Conservation (phyloP, 768 basidiomycete species). For the Gymnopilus dilepis region DNA sequence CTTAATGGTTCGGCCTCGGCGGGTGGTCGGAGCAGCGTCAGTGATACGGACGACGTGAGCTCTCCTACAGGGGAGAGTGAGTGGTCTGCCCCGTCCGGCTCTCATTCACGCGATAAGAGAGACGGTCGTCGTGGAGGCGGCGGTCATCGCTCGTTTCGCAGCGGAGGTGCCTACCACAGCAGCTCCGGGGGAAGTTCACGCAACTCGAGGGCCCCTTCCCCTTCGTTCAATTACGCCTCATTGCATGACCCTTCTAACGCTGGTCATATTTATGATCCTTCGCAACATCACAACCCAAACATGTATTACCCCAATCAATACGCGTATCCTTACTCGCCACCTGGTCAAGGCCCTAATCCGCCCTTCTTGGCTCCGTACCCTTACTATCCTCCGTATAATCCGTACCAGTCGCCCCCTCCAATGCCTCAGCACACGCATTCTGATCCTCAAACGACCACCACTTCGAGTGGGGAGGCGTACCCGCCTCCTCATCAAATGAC, state of each 20-base stretch:
- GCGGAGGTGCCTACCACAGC: slow-evolving; percentile 52
- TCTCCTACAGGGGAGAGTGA: slow-evolving; percentile 84
- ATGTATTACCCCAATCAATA: slow-evolving; percentile 55
- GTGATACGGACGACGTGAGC: slow-evolving; percentile 72
- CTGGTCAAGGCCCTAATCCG: slow-evolving; percentile 43
- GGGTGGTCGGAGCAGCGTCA: slow-evolving; percentile 61
- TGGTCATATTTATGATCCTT: slow-evolving; percentile 52
- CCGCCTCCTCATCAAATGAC: slow-evolving; percentile 34
- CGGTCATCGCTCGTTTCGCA: slow-evolving; percentile 63
- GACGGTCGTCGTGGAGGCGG: slow-evolving; percentile 50
- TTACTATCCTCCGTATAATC: slow-evolving; percentile 43
- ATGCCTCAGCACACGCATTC: slow-evolving; percentile 1
- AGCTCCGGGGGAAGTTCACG: slow-evolving; percentile 65
- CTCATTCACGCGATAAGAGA: slow-evolving; percentile 56
- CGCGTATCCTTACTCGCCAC: slow-evolving; percentile 54
- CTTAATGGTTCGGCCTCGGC: slow-evolving; percentile 68
- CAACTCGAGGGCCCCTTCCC: slow-evolving; percentile 75
- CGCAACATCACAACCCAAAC: slow-evolving; percentile 44
- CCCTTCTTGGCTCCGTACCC: slow-evolving; percentile 47
- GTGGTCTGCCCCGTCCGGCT: slow-evolving; percentile 64
- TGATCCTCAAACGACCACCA: slow-evolving; percentile 36
- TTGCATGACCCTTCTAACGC: slow-evolving; percentile 66
- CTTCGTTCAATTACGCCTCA: slow-evolving; percentile 75
- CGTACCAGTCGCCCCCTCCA: slow-evolving; percentile 35
- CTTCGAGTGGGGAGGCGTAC: slow-evolving; percentile 41